Conservation (phyloP, 345 rosid species). For the Citrus trifoliata region DNA sequence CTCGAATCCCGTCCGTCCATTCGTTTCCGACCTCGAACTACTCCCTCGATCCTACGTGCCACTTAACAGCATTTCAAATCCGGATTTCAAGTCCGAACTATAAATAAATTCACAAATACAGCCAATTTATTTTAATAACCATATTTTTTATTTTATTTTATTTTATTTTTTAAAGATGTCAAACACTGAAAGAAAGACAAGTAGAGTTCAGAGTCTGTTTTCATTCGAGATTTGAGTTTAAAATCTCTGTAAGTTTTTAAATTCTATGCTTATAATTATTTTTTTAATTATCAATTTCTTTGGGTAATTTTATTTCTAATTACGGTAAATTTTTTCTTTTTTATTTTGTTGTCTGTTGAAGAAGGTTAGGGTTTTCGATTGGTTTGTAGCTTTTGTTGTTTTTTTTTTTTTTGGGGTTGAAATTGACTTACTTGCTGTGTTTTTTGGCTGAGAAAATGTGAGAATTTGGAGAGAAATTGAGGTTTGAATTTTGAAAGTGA, state of each 20-base stretch:
- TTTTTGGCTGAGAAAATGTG: conserved; percentile 10
- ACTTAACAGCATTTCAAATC: conserved; percentile 62
- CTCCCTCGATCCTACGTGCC: conserved; percentile 40
- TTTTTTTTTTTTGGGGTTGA: not conserved
- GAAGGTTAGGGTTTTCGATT: not conserved
- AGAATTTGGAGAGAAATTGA: conserved; percentile 3
- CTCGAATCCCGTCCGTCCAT: conserved; percentile 48
- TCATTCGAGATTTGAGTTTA: conserved; percentile 9
- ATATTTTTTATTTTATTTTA: no score
- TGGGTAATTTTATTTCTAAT: conserved; percentile 3
- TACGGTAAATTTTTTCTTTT: not conserved
- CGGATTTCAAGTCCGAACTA: conserved; percentile 60
- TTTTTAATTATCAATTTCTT: not conserved
- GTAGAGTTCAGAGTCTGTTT: not conserved
- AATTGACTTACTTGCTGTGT: conserved; percentile 9
- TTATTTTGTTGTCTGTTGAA: not conserved
- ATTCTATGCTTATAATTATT: not conserved
- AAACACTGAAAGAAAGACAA: conserved; percentile 25
- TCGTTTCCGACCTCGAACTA: not conserved
- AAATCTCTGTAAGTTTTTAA: conserved; percentile 7
- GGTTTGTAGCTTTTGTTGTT: not conserved
- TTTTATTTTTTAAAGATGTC: conserved; percentile 5
- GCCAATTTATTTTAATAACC: no score
- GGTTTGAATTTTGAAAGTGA: conserved; percentile 8
- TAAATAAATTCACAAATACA: not conserved